A percentile compares a stretch with the other conserved stretches of the same genome.
These are phyloP conservation scores for Rickenella mellea DNA, from an alignment of 768 basidiomycete genomes.

Conservation along the genomic window DNA sequence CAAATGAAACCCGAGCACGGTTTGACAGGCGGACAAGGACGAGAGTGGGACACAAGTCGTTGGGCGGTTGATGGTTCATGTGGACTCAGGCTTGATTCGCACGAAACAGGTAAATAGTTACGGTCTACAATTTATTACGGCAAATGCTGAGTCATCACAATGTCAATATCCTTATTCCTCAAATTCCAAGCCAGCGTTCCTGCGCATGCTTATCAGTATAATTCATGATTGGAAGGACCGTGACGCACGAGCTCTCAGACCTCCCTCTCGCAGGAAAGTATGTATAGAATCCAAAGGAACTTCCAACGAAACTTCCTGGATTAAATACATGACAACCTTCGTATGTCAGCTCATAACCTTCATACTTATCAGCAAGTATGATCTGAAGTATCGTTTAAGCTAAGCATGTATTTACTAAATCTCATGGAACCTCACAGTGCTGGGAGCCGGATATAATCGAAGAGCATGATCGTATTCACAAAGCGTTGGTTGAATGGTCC, in stretches of 20 bases:
- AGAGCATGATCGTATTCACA: slow-evolving; percentile 89
- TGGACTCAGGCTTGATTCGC: too few species aligned
- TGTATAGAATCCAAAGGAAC: slow-evolving; percentile 77
- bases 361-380: slow-evolving; percentile 92
- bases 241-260: slow-evolving; percentile 72
- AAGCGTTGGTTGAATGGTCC: slow-evolving; percentile 76
- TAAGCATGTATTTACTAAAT: not conserved
- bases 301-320: slow-evolving; percentile 85
- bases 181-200: too few species aligned
- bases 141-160: too few species aligned
- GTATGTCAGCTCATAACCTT: slow-evolving; percentile 92
- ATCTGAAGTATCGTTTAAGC: slow-evolving; percentile 39
- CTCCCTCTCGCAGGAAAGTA: slow-evolving; percentile 80
- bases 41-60: too few species aligned
- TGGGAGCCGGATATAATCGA: slow-evolving; percentile 89
- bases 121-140: too few species aligned
- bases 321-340: slow-evolving; percentile 99
- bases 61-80: too few species aligned
- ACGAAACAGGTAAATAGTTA: too few species aligned
- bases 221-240: too few species aligned
- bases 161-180: too few species aligned
- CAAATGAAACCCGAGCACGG: too few species aligned
- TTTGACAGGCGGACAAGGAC: too few species aligned
- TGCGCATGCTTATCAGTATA: too few species aligned
- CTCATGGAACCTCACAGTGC: slow-evolving; percentile 50